Conservation (phyloP, 345 rosid genomes). For the Jatropha curcas region DNA sequence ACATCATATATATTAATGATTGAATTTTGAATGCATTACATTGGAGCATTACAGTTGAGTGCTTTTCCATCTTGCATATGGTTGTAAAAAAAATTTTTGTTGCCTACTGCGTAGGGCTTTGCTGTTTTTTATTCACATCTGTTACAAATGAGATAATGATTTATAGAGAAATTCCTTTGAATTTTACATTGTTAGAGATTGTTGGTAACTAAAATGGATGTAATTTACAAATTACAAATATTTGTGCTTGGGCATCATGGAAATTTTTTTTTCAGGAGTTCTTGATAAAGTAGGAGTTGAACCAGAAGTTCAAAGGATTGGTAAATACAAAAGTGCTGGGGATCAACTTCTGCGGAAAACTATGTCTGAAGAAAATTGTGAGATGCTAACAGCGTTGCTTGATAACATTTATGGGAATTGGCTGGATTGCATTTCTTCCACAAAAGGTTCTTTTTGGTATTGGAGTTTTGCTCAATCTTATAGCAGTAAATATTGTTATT, state of each 20-base stretch:
- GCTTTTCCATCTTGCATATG: not conserved
- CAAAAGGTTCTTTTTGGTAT: slow-evolving; percentile 58
- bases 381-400: slow-evolving; percentile 88
- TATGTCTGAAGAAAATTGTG: slow-evolving; percentile 89
- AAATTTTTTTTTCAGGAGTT: slow-evolving; percentile 51
- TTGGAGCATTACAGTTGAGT: not conserved
- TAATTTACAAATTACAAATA: slow-evolving; percentile 10
- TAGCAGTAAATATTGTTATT: slow-evolving; percentile 22
- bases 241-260: not conserved
- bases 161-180: not conserved
- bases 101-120: not conserved
- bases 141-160: not conserved
- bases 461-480: slow-evolving; percentile 20
- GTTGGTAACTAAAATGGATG: not conserved
- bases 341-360: slow-evolving; percentile 80
- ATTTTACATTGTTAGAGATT: not conserved
- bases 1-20: not conserved
- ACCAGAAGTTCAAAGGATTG: slow-evolving; percentile 89
- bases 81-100: not conserved
- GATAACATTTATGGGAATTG: slow-evolving; percentile 92
- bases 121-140: not conserved
- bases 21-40: not conserved
- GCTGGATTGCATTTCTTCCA: slow-evolving; percentile 76
- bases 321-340: slow-evolving; percentile 96
- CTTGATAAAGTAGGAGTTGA: slow-evolving; percentile 87